phyloP scores from a whole-genome alignment of 2,329 filamentous ascomycete genomes.

The Fusarium transvaalense region DNA sequence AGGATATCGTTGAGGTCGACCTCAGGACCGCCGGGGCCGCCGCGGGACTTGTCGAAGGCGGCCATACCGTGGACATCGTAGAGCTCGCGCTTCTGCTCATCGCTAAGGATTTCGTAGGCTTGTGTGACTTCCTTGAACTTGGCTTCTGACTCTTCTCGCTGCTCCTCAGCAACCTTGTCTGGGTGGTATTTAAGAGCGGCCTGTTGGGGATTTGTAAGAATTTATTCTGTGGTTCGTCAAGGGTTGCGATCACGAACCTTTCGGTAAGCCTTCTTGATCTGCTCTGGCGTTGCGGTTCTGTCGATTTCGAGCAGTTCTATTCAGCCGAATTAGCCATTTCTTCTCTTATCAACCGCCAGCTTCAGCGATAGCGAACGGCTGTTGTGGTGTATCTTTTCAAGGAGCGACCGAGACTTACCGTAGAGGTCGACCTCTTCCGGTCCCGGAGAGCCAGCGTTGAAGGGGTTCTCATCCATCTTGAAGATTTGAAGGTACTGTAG shows the following conservation, averaged over 20 bases:
- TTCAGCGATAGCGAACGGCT: not conserved
- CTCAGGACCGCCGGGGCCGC: constrained; percentile 75
- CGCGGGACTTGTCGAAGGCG: constrained; percentile 84
- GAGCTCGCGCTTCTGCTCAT: constrained; percentile 91
- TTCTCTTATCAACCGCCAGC: constrained; percentile 14
- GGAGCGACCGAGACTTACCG: constrained; percentile 58
- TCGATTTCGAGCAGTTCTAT: constrained; percentile 84
- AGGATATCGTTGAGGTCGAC: constrained; percentile 93
- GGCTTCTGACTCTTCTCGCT: constrained; percentile 85
- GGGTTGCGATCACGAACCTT: constrained; percentile 71
- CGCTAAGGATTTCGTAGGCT: constrained; percentile 97
- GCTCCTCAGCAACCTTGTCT: constrained; percentile 91
- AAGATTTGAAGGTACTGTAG: constrained; percentile 24
- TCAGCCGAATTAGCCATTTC: constrained; percentile 25
- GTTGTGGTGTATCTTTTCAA: not conserved
- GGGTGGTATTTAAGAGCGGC: constrained; percentile 90
- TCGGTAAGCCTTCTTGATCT: constrained; percentile 96
- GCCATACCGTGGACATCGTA: constrained; percentile 98
- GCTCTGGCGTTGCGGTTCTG: constrained; percentile 77
- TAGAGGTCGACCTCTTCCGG: constrained; percentile 70
- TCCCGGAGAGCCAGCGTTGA: constrained; percentile 46
- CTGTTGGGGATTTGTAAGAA: constrained; percentile 59
- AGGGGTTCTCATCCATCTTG: constrained; percentile 45
- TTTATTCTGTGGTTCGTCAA: constrained; percentile 2
- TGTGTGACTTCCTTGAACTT: constrained; percentile 94